Evolutionary conservation across 1,284 basidiomycete species (phyloP), one percentile per base, ranked within the genome.

Genomic region (Rhodotorula glutinis): DNA sequence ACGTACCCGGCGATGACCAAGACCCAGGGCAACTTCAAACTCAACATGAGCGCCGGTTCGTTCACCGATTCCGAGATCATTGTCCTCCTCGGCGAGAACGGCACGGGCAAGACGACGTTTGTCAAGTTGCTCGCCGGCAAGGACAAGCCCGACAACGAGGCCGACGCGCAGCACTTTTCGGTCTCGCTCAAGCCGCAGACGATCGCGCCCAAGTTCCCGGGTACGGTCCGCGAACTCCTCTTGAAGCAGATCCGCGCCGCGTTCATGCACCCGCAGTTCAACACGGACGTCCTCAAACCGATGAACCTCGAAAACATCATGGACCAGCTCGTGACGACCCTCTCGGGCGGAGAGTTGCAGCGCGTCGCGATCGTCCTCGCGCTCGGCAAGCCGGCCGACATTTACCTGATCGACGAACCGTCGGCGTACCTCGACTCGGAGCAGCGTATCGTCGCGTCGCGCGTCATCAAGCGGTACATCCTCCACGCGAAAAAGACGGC

Each of bases 41-140:
- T 98, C 57, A 89, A 91, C 55, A 90, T 97, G 66, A 85, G 93
- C 75, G 81, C 79, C 0, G 94, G 94, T 40, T 85, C 85, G 58
- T 97, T 96, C 81, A 92, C 92, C 23, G 92, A 97, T 78, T 95
- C 92, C 2, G 93, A 98, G 79, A 97, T 97, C 78, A 91, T 97
- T 73, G 93, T 98, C 78, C 90, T 97, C 87, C 82, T 97, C 44
- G 93, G 93, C 69, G 93, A 98, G 84, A 98, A 98, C 79, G 93
- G 93, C 62, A 98, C 92, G 16, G 93, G 93, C 55, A 98, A 98
- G 84, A 96, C 94, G 57, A 98, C 93, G 0, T 91, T 98, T 78
- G 91, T 98, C 67, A 89, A 92, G 71, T 82, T 98, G 62, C 84
- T 98, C 63, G 92, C 92, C 13, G 94, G 93, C 57, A 83, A 82